Evolutionary conservation across 2,329 filamentous ascomycete genomes (phyloP), one percentile per base, ranked within the genome.

Genomic region (Pseudogymnoascus sp.): DNA sequence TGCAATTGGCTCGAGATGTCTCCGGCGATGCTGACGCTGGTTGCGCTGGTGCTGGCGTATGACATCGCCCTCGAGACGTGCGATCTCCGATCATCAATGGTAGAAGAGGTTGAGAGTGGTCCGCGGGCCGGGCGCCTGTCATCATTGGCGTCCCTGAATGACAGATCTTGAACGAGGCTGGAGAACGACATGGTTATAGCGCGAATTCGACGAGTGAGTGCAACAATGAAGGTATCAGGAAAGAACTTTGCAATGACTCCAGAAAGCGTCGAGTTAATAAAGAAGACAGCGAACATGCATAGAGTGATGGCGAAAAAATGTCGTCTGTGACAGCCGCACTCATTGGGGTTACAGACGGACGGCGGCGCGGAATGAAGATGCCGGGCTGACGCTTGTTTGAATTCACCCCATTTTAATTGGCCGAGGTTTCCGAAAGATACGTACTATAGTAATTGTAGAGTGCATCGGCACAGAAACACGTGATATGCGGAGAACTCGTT

Each of bases 1-100:
- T 95, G 90, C 43, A 93, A 82, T 76, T 93, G 90, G 75, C 89
- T 93, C 12, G 88, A 88, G 68, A 95, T 93, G 71, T 93, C 89
- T 61, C 85, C 85, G 1, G 84, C 79, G 69, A 88, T 88, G 82
- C 85, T 88, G 67, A 88, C 85, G 72, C 85, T 88, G 28, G 85
- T 88, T 50, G 85, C 85, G 62, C 84, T 78, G 12, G 85, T 88
- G 78, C 85, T 88, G 66, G 85, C 76, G 71, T 88, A 88, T 19
- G 85, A 87, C 80, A 84, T 84, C 71, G 84, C 83, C 62, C 83
- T 79, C 22, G 85, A 88, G 68, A 87, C 75, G 72, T 84, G 84
- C 60, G 85, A 88, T 43, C 81, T 77, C 53, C 80, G 77, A 72
- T 87, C 85, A 63, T 87, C 84, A 35, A 82, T 70, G n/a, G 81